Evolutionary conservation across 1,139 yeast species (phyloP), one percentile per base, ranked within the genome.

Genomic region (Meyerozyma athensensis): DNA sequence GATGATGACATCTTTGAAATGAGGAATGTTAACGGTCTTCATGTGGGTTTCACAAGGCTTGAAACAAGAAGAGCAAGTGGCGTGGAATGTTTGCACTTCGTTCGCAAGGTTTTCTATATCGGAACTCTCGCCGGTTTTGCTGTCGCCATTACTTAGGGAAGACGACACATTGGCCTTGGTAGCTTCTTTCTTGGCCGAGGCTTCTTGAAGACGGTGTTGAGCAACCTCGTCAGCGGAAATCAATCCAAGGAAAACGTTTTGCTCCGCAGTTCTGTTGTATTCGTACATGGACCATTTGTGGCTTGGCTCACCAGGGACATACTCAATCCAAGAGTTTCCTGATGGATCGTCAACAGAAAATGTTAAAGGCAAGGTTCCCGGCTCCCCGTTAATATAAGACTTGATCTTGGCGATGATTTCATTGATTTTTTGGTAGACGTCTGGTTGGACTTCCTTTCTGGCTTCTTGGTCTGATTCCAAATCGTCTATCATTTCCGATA

Each of bases 321-420:
- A 89, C 58, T 89, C 96, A 40, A 94, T 81, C 96, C 97, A 94
- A 2, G 97, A 90, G 64, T 94, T 92, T 16, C 99, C 99, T 1
- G 97, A 78, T 23, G 98, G 97, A 62, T 92, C 99, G 59, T 90
- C 97, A 14, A 89, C 65, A 13, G 77, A 70, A 37, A 94, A 74
- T 0, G 95, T 86, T 45, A 92, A 58, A 2, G 98, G 98, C 42
- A 89, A 64, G 10, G 77, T 73, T 26, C 75, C 79, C 39, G 75
- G 76, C 41, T 80, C 80, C 41, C 87, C 92, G 19, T 73, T 71
- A 19, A 86, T 66, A 40, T 72, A 77, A 6, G 73, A 61, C 43
- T 69, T 62, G 28, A 89, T 80, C 50, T 77, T 82, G 21, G 53
- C 58, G 41, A 89, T 72, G 42, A 92, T 83, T 26, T 66, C 77